Conservation (phyloP, 306 rosid genomes). For the Vigna angularis region DNA sequence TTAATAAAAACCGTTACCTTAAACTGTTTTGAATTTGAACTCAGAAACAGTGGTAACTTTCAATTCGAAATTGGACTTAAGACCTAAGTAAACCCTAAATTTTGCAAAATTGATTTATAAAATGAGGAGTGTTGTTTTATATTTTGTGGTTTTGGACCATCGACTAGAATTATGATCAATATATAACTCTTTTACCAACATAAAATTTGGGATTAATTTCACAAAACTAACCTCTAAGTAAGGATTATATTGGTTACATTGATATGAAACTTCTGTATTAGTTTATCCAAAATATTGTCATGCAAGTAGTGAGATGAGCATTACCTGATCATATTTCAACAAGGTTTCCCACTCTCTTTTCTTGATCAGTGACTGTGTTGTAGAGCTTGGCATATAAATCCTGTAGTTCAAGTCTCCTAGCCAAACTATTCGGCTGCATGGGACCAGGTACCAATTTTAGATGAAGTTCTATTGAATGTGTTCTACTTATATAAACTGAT, state of each 20-base stretch:
- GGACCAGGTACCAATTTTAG: slow-evolving; percentile 30
- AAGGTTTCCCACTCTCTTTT: slow-evolving; percentile 65
- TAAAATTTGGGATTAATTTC: neutral
- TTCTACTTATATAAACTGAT: slow-evolving; percentile 16
- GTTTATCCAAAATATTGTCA: neutral
- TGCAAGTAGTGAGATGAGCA: slow-evolving; percentile 20
- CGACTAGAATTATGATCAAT: no score
- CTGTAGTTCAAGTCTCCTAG: slow-evolving; percentile 91
- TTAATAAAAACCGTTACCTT: neutral
- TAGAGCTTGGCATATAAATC: slow-evolving; percentile 65
- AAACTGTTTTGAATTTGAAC: neutral
- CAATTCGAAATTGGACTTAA: no score
- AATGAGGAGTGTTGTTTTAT: no score
- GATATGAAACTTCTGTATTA: neutral
- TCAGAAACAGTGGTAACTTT: no score
- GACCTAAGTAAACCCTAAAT: no score
- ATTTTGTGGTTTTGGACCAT: no score
- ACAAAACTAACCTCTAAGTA: no score
- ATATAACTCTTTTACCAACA: no score
- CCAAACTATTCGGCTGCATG: slow-evolving; percentile 75
- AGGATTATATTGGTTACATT: no score
- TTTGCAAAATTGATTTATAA: no score
- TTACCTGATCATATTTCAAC: slow-evolving; percentile 78
- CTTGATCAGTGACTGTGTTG: slow-evolving; percentile 60
- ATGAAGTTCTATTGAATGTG: slow-evolving; percentile 7